Percentiles rank a stretch among this genome's conserved stretches.
These are phyloP conservation scores for Lumnitzera racemosa DNA, from an alignment of 345 rosid species.

Conservation along the genomic window DNA sequence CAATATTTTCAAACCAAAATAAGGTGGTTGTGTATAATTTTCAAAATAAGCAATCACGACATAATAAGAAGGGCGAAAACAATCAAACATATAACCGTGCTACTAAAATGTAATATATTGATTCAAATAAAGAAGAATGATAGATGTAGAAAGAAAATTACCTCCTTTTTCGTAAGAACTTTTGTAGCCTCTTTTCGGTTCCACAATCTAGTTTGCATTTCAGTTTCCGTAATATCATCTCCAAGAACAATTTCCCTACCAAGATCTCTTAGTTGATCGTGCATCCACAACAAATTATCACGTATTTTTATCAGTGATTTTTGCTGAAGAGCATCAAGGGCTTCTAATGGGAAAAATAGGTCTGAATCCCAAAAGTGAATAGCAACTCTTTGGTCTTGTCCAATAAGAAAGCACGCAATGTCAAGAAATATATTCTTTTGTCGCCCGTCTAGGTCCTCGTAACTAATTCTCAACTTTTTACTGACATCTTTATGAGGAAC, in stretches of 20 bases:
- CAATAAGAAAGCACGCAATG: slow-evolving; percentile 7
- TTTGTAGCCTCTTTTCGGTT: neutral
- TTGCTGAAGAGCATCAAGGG: neutral
- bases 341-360: neutral
- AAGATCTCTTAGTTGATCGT: slow-evolving; percentile 3
- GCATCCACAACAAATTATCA: slow-evolving; percentile 2
- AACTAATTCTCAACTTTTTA: slow-evolving; percentile 3
- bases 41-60: no score
- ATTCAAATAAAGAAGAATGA: neutral
- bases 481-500: neutral
- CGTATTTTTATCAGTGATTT: neutral
- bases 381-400: neutral
- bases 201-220: slow-evolving; percentile 2
- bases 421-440: slow-evolving; percentile 8
- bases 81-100: no score
- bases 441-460: slow-evolving; percentile 1
- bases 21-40: no score
- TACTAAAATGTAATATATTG: no score
- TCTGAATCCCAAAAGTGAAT: neutral
- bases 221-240: neutral
- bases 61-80: no score
- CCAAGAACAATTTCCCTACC: slow-evolving; percentile 5
- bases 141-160: neutral
- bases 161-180: neutral
- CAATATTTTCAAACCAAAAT: no score